Evolutionary conservation across 2,329 filamentous ascomycete genomes (phyloP), one percentile per base, ranked within the genome.

Genomic region (Phialophora expanda): DNA sequence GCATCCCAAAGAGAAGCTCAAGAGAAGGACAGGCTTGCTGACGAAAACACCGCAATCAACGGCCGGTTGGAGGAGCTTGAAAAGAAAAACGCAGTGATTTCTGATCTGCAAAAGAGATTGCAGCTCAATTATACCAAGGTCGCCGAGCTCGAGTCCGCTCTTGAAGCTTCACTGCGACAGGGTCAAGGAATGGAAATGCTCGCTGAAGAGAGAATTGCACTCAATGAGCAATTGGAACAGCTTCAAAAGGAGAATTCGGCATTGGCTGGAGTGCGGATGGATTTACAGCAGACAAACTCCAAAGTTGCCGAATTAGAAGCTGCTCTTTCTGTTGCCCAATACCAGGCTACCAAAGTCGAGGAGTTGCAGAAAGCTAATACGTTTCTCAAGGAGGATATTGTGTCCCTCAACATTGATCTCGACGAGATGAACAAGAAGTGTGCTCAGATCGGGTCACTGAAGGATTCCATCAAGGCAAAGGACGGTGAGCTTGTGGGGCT

Each of bases 401-500:
- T 22, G 3, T 30, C 63, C 6, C 41, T 62, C 12, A 62, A 24
- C 48, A 34, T 11, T 1, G 58, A 58, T 22, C 64, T 66, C 38
- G 44, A 59, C 14, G 38, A 17, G 14, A 11, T 20, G 24, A 60
- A 55, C 17, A 46, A 62, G 34, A n/a, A 59, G 28, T 62, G 59
- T 50, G 32, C 30, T 17, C 28, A 66, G 14, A 30, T 66, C 26
- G 32, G 12, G 12, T n/a, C 44, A 12, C 38, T 66, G 17, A 32
- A 61, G n/a, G 54, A 56, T 28, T 56, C 17, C n/a, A 20, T 53
- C 8, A 38, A 46, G 38, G 50, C 34, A 14, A 58, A 51, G 28
- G 55, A 62, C 24, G 34, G n/a, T 22, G 38, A 68, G 38, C 50
- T 64, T 24, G 28, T 38, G n/a, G 54, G 50, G 34, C 17, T 64